Base-by-base conservation (phyloP, 805 yeast genomes). In the Spathaspora gorwiae region DNA sequence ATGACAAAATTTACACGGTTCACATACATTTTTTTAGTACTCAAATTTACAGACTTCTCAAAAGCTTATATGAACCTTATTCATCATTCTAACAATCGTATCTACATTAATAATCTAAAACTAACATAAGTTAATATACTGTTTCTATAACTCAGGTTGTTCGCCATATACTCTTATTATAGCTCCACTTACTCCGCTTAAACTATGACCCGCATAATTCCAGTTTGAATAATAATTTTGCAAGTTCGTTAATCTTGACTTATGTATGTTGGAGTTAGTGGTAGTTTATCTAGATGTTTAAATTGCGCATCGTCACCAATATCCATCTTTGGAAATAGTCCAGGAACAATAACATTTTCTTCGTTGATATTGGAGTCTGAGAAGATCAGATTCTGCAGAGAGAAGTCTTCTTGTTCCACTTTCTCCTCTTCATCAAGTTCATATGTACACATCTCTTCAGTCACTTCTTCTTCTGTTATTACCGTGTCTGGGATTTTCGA, bases 251-350 rank as follows among this genome's bases (percentile, higher is more conserved):
- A 13, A 24, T 57, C 48, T 43, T 48, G 42, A 4, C 55, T 44
- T 10, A 61, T 56, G 39, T 53, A 57, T 15, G 65, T 54, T 7
- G 70, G 72, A 37, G 54, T 55, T 19, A 64, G 47, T 1, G 71
- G 68, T 11, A 68, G 51, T 39, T 46, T 44, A 31, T 58, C 58
- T 29, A 62, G 52, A 32, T 47, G 54, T 49, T 59, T 53, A 41
- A 67, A 66, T 48, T 59, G 55, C 11, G 40, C 46, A 26, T 46
- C 51, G 46, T 62, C 64, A 32, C 49, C 43, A 34, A 54, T 37
- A 38, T 60, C 54, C 69, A 66, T 55, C 15, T 47, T 44, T 3
- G 75, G 75, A 46, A 68, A 69, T 7, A 69, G 54, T 2, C 69
- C 72, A 0, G 73, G 73, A 2, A 51, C 67, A 3, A 66, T 54